These are phyloP conservation scores for Henckelia pumila DNA, from an alignment of 257 asterid species.

Conservation along the genomic window DNA sequence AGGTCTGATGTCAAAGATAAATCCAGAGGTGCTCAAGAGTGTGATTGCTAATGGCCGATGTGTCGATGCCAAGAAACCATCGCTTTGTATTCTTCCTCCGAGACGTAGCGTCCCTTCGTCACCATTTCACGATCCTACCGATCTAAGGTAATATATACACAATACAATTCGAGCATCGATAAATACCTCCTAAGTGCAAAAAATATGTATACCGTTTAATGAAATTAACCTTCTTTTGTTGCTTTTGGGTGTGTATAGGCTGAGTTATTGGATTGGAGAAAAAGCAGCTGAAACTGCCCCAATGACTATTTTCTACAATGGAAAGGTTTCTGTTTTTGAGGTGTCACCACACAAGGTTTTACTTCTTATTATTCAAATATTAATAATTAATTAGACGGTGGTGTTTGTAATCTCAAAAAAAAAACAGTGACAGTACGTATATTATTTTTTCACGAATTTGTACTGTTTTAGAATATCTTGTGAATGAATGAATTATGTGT, in stretches of 20 bases:
- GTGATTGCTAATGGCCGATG: slow-evolving; percentile 35
- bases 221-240: no score
- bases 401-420: no score
- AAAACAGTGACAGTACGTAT: no score
- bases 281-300: slow-evolving; percentile 28
- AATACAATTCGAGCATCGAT: no score
- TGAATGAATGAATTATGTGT: no score
- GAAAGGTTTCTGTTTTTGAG: slow-evolving; percentile 34
- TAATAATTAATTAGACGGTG: no score
- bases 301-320: slow-evolving; percentile 45
- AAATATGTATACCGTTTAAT: no score
- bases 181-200: no score
- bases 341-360: slow-evolving; percentile 40
- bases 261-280: slow-evolving; percentile 6
- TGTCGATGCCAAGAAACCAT: neutral
- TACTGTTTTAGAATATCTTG: no score
- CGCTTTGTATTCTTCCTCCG: slow-evolving; percentile 27
- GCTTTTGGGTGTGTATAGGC: neutral
- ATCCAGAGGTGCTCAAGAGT: slow-evolving; percentile 49
- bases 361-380: no score
- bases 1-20: slow-evolving; percentile 45
- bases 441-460: no score
- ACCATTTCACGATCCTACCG: slow-evolving; percentile 19
- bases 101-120: neutral
- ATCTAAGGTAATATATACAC: neutral